phyloP scores from a whole-genome alignment of 768 basidiomycete species.

The Wakefieldia striispora region DNA sequence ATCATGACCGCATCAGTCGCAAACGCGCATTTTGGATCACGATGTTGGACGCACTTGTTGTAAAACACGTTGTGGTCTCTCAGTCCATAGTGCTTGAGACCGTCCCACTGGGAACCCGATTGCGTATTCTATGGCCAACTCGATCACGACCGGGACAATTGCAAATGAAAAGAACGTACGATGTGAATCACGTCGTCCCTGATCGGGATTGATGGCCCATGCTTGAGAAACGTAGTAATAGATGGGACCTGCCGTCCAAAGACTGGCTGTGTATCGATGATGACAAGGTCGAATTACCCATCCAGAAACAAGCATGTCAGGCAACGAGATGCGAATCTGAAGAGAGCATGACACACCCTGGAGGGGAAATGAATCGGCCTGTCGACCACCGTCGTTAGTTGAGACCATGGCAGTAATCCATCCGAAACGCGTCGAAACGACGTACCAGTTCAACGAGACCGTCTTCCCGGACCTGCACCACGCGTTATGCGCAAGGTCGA shows the following conservation, averaged over 20 bases:
- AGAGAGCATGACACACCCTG: slow-evolving; percentile 39
- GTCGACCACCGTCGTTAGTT: not conserved
- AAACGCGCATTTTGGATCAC: not conserved
- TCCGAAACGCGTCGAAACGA: not conserved
- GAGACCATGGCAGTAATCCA: not conserved
- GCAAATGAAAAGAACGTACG: slow-evolving; percentile 27
- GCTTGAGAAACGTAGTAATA: slow-evolving; percentile 39
- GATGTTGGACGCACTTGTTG: slow-evolving; percentile 45
- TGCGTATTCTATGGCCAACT: slow-evolving; percentile 54
- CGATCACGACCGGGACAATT: not conserved
- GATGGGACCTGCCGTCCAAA: slow-evolving; percentile 56
- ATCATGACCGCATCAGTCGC: not conserved
- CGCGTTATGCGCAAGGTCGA: not conserved
- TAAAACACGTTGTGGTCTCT: slow-evolving; percentile 55
- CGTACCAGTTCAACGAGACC: slow-evolving; percentile 63
- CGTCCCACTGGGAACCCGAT: slow-evolving; percentile 72
- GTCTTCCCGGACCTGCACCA: slow-evolving; percentile 47
- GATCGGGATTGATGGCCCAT: slow-evolving; percentile 12
- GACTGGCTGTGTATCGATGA: slow-evolving; percentile 42
- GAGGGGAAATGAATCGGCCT: slow-evolving; percentile 71
- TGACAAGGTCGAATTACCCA: too few relatives aligned
- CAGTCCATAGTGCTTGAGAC: slow-evolving; percentile 57
- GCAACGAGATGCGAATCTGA: not conserved
- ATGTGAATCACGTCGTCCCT: slow-evolving; percentile 56
- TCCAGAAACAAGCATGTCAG: not conserved